Evolutionary conservation across 345 rosid genomes (phyloP).

Genomic region (Mercurialis annua): DNA sequence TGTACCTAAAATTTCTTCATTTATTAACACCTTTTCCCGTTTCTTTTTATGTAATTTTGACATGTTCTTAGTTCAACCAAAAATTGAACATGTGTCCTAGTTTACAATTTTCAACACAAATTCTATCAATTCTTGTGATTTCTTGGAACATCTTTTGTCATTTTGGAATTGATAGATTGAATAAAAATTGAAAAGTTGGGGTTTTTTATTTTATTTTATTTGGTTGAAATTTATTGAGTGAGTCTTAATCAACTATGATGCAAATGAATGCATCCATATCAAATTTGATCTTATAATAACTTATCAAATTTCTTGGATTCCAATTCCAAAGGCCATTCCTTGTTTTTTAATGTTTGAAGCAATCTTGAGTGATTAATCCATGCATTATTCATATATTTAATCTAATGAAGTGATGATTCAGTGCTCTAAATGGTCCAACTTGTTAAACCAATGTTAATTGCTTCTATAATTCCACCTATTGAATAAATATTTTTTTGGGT

Average conservation of each 20-base stretch:
- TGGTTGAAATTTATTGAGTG: not conserved
- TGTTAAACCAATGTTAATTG: not conserved
- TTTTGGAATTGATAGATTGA: not conserved
- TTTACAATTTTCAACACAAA: not conserved
- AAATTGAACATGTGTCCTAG: not conserved
- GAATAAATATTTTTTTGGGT: not conserved
- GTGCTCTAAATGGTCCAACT: not conserved
- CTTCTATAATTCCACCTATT: not conserved
- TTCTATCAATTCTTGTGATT: not conserved
- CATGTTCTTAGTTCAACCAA: too few relatives aligned
- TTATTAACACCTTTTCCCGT: not conserved
- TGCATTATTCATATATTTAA: not conserved
- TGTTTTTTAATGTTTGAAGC: not conserved
- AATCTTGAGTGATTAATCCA: not conserved
- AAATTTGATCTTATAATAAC: not conserved
- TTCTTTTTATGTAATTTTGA: too few relatives aligned
- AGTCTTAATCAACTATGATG: not conserved
- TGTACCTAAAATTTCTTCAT: not conserved
- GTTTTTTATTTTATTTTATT: not conserved
- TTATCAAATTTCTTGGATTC: not conserved
- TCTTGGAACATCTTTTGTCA: not conserved
- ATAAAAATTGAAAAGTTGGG: not conserved
- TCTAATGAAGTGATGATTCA: constrained; percentile 4
- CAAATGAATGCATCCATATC: not conserved
- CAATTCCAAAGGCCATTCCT: not conserved